These are phyloP conservation scores for Heterobasidion irregulare DNA, from an alignment of 1,284 basidiomycete genomes.

Conservation along the genomic window DNA sequence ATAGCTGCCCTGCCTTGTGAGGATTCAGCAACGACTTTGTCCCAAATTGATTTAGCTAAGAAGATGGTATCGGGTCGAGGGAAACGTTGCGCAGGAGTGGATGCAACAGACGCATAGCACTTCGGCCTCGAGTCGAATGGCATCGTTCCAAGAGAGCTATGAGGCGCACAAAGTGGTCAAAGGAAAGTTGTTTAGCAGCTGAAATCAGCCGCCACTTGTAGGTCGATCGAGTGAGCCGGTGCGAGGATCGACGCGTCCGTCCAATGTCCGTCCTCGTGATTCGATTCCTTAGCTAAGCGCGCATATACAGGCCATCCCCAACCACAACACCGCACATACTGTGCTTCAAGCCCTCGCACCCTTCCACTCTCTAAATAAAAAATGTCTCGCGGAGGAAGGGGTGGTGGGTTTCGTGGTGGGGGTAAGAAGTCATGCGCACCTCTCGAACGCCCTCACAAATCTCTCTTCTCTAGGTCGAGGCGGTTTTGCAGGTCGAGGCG, in stretches of 20 bases:
- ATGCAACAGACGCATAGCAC: not conserved
- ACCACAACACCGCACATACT: too few species aligned
- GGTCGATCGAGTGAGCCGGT: too few species aligned
- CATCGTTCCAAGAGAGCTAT: too few species aligned
- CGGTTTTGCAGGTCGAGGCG: slow-evolving; percentile 18
- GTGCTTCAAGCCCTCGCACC: not conserved
- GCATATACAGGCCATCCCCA: too few species aligned
- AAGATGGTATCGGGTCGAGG: slow-evolving; percentile 1
- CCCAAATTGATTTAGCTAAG: slow-evolving; percentile 2
- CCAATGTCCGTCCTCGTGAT: too few species aligned
- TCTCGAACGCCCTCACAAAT: not conserved
- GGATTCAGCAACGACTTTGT: not conserved
- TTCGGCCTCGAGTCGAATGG: too few species aligned
- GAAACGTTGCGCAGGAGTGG: not conserved
- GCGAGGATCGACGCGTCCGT: too few species aligned
- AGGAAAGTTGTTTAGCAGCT: too few species aligned
- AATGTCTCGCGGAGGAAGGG: slow-evolving; percentile 18
- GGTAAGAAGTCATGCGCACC: too few species aligned
- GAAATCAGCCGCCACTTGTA: too few species aligned
- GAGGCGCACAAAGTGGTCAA: too few species aligned
- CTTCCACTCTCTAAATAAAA: not conserved
- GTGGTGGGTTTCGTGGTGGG: slow-evolving; percentile 5
- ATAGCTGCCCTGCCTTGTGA: not conserved
- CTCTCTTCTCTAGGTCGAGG: slow-evolving; percentile 13
- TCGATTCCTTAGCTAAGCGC: too few species aligned